Evolutionary conservation across 2,329 filamentous ascomycete genomes (phyloP), one percentile per base, ranked within the genome.

Genomic region (Aspergillus glaucus): DNA sequence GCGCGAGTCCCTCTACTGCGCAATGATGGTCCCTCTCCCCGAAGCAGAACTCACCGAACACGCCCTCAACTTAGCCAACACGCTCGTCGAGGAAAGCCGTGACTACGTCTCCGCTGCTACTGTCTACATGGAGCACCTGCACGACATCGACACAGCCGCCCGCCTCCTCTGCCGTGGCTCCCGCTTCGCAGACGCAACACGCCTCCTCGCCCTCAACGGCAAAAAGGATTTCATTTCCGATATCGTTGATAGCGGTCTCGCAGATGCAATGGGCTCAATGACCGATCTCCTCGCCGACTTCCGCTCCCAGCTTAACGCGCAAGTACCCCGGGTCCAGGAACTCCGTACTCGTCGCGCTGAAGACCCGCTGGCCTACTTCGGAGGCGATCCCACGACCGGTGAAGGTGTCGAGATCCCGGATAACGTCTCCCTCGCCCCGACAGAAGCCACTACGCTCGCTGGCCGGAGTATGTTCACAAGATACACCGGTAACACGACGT

Each of bases 221-320:
- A 78, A 81, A 14, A 70, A 80, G 0, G 74, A 82, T 1, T 78
- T 94, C 4, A 78, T 97, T 30, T 70, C 73, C 24, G 71, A 78
- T 0, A 79, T 87, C 47, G 78, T 98, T 12, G 92, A 98, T 63
- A 70, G 79, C 0, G 88, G 87, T 1, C 81, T 98, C 5, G 80
- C 84, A 3, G 92, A 97, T 50, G 84, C 87, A 1, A 84, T 93
- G 49, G 85, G 86, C 19, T 82, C 81, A 46, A 91, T 86, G 60
- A 95, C 90, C 1, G 93, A 97, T 65, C 84, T 97, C 51, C 81
- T 98, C 9, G 89, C 93, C 1, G 93, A 98, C 67, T 97, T 92
- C 79, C 89, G 88, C 66, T 77, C 77, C 0, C 93, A 98, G 67
- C 78, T 97, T 3, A 76, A 77, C 43, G 87, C 89, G 0, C 93